phyloP scores from a whole-genome alignment of 257 asterid genomes.

The Ocimum tenuiflorum region DNA sequence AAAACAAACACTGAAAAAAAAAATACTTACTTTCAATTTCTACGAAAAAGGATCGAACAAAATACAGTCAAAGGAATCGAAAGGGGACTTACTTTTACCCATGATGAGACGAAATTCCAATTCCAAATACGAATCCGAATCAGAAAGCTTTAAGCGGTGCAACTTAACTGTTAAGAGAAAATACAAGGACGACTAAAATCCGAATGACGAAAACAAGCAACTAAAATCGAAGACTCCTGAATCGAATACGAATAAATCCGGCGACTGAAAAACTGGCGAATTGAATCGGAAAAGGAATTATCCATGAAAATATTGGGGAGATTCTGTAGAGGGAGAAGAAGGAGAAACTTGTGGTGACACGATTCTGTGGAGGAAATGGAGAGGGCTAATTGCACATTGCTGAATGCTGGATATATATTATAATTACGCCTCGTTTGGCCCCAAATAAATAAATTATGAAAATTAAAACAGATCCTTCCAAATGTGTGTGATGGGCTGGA shows the following conservation, averaged over 20 bases:
- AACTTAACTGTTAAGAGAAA: conserved; percentile 26
- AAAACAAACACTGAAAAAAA: no score
- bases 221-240: conserved; percentile 19
- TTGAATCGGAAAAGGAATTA: conserved; percentile 26
- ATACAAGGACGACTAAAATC: conserved; percentile 35
- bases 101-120: conserved; percentile 32
- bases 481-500: no score
- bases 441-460: no score
- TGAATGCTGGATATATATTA: no score
- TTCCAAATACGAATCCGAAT: not conserved
- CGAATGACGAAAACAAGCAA: conserved; percentile 39
- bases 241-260: conserved; percentile 20
- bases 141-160: not conserved
- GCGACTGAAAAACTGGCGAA: conserved; percentile 13
- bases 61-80: not conserved
- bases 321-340: not conserved
- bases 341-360: no score
- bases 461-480: no score
- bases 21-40: no score
- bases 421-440: no score
- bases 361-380: not conserved
- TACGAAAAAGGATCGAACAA: not conserved
- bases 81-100: conserved; percentile 72
- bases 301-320: conserved; percentile 32
- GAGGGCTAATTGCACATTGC: conserved; percentile 8